Percentiles rank a stretch among this genome's conserved stretches.
Evolutionary conservation across 1,284 basidiomycete species (phyloP).

Genomic region (Afroboletus lepidellus): DNA sequence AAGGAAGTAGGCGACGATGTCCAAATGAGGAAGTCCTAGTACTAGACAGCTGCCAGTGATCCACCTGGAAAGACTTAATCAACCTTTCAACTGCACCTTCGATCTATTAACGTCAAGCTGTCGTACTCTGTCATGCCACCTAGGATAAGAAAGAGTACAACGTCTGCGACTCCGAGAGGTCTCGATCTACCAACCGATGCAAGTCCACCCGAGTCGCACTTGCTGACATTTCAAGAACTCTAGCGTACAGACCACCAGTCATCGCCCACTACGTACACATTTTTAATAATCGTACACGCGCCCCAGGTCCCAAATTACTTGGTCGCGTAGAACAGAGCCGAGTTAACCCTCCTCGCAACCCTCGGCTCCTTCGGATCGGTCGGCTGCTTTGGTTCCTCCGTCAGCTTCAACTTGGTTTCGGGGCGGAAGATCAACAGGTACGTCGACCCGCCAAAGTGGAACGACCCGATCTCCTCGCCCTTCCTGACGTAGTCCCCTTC

Average conservation of each 20-base stretch:
- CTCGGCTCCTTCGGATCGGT: not conserved
- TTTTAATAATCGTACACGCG: not conserved
- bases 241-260: not conserved
- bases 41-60: no score
- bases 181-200: no score
- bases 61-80: no score
- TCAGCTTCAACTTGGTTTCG: slow-evolving; percentile 17
- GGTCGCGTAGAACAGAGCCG: not conserved
- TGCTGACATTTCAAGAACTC: not conserved
- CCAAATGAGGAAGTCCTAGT: no score
- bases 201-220: no score
- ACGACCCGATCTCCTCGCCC: slow-evolving; percentile 50
- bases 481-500: slow-evolving; percentile 38
- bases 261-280: not conserved
- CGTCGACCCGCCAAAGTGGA: slow-evolving; percentile 54
- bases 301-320: no score
- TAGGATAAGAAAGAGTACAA: no score
- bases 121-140: no score
- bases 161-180: no score
- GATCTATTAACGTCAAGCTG: no score
- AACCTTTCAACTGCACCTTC: no score
- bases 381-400: slow-evolving; percentile 9
- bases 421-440: slow-evolving; percentile 42
- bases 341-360: not conserved
- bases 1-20: no score